Percentiles rank a stretch among this genome's conserved stretches.
Conservation (phyloP, 83 land plant species). For the Diphasiastrum complanatum region DNA sequence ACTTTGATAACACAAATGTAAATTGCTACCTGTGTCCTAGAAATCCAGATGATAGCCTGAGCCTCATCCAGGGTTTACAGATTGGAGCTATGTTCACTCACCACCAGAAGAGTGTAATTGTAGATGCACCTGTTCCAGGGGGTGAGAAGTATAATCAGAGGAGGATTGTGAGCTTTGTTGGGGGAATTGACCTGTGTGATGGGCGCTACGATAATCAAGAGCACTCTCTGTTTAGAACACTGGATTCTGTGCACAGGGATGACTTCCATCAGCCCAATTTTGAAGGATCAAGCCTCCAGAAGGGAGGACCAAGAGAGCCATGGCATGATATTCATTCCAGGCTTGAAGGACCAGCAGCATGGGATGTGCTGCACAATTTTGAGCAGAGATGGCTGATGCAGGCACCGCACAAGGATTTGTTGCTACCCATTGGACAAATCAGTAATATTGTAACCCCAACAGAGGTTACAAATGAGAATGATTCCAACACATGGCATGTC, state of each 20-base stretch:
- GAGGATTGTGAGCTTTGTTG: not conserved
- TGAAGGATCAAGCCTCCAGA: not conserved
- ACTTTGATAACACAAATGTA: no score
- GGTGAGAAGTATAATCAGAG: not conserved
- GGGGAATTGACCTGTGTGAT: not conserved
- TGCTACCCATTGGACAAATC: not conserved
- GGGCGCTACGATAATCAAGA: no score
- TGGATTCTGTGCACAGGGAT: not conserved
- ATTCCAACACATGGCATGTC: constrained; percentile 10
- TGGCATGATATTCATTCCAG: no score
- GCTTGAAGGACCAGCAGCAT: constrained; percentile 12
- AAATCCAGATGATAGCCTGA: no score
- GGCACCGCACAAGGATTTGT: not conserved
- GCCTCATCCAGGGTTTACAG: not conserved
- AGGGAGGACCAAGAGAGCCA: not conserved
- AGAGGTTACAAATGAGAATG: no score
- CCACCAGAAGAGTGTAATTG: not conserved
- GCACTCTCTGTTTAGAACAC: not conserved
- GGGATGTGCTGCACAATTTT: constrained; percentile 11
- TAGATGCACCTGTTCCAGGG: not conserved
- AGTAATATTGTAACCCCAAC: constrained; percentile 4
- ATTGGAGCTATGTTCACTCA: not conserved
- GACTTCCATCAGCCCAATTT: not conserved
- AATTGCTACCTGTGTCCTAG: no score
- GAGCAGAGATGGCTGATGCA: constrained; percentile 10